Percentiles rank a stretch among this genome's conserved stretches.
Evolutionary conservation across 1,284 basidiomycete genomes (phyloP).

Genomic region (Microbotryum silenes-acaulis): DNA sequence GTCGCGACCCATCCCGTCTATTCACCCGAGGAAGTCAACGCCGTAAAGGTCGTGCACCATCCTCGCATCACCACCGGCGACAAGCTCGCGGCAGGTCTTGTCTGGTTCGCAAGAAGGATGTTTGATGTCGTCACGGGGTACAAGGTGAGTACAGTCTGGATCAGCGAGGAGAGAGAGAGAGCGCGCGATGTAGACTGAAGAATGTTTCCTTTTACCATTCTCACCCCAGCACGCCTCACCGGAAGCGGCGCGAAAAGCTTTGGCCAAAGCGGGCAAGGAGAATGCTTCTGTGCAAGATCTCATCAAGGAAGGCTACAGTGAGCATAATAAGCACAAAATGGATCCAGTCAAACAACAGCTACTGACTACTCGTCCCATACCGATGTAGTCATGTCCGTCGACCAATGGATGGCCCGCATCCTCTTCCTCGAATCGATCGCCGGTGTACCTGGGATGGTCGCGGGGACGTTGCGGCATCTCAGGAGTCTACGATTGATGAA

Average conservation of each 20-base stretch:
- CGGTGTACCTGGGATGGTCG: slow-evolving; percentile 49
- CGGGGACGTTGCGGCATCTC: slow-evolving; percentile 41
- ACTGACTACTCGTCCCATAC: no score
- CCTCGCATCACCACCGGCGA: slow-evolving; percentile 62
- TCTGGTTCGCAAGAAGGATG: slow-evolving; percentile 51
- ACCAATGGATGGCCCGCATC: slow-evolving; percentile 72
- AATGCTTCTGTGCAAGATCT: slow-evolving; percentile 7
- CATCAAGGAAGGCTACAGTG: slow-evolving; percentile 11
- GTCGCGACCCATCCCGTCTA: slow-evolving; percentile 70
- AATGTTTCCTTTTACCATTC: neutral
- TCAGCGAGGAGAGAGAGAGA: no score
- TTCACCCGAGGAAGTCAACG: slow-evolving; percentile 63
- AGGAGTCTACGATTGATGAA: slow-evolving; percentile 73
- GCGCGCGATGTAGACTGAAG: no score
- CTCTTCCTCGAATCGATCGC: slow-evolving; percentile 85
- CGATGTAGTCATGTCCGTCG: slow-evolving; percentile 57
- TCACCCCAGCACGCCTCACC: slow-evolving; percentile 45
- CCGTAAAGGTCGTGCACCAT: slow-evolving; percentile 67
- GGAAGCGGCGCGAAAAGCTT: slow-evolving; percentile 12
- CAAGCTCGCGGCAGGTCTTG: slow-evolving; percentile 59
- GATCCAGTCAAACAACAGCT: neutral
- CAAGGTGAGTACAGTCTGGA: slow-evolving; percentile 41
- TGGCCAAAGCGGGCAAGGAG: slow-evolving; percentile 23
- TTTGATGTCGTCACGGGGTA: slow-evolving; percentile 72
- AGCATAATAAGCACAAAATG: neutral